Evolutionary conservation across 371 early-diverging fungal species (phyloP).

Genomic region (Neoconidiobolus thromboides): DNA sequence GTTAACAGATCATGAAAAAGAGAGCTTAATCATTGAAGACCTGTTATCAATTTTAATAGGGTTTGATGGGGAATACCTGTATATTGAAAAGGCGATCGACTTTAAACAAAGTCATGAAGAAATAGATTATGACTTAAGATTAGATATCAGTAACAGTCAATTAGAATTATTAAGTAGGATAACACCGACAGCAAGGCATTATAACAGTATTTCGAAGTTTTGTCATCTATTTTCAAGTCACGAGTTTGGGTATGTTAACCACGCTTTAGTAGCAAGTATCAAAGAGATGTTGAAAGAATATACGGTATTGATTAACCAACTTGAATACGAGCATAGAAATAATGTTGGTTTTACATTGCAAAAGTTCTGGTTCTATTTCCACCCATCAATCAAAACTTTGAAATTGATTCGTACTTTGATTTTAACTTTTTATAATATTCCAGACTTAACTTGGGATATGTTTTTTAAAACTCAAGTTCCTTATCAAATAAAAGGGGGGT

Average conservation of each 20-base stretch:
- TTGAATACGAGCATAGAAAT: conserved; percentile 66
- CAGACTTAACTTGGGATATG: conserved; percentile 11
- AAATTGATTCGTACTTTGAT: conserved; percentile 38
- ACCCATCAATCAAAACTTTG: conserved; percentile 53
- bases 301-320: conserved; percentile 62
- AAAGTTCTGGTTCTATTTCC: conserved; percentile 70
- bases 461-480: conserved; percentile 19
- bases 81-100: background rate
- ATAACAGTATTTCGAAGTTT: conserved; percentile 48
- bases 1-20: background rate
- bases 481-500: conserved; percentile 26
- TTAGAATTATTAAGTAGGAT: conserved; percentile 46
- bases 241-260: conserved; percentile 69
- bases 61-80: background rate
- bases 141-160: background rate
- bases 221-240: conserved; percentile 46
- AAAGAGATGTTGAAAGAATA: conserved; percentile 37
- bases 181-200: conserved; percentile 52
- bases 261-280: conserved; percentile 43
- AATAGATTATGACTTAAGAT: background rate
- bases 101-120: background rate
- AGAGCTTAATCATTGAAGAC: background rate
- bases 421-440: conserved; percentile 2
- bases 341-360: conserved; percentile 63
- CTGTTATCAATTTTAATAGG: background rate